Base-by-base conservation (phyloP, 768 basidiomycete genomes). In the Auricularia cornea region DNA sequence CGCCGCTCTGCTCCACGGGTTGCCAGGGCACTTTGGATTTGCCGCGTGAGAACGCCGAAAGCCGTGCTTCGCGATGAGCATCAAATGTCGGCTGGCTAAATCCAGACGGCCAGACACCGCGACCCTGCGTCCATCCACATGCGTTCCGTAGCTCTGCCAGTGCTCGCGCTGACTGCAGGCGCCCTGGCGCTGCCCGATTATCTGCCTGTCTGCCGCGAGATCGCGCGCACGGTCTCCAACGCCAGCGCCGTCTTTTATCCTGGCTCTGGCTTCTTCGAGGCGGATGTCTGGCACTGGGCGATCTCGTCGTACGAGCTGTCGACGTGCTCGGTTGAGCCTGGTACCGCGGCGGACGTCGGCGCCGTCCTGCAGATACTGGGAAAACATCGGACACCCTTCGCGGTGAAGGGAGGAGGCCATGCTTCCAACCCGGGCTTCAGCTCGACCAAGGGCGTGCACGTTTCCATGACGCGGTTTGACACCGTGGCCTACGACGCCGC, bases 371-470 rank as follows among this genome's bases (percentile, higher is more conserved):
- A 48, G 38, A 66, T 64, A 33, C 8, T 68, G n/a, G 65, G 65
- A n/a, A 10, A 23, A 2, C 56, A 59, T 35, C 35, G 57, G 8
- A 67, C 67, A 14, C 66, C 68, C 18, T 69, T 69, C 62, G 68
- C 64, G 11, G 59, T 76, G 59, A 76, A 76, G 63, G 68, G 71
- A 1, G 75, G 75, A 29, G 75, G 75, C 5, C 75, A 77, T 60
- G 59, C 67, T 1, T 62, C 67, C 16, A 71, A 70, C 38, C 69
- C 70, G 12, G 65, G 66, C 2, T 77, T 76, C 63, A 75, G 71
- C 48, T 76, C 75, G 4, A 74, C 74, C 0, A 59, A 41, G 1
- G 76, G 75, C 3, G 40, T 76, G 30, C 73, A 73, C 48, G 70
- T 76, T 30, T 65, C 31, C 23, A 63, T 77, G 62, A 20, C 62